Percentiles rank a stretch among this genome's conserved stretches.
These are phyloP conservation scores for Pseudocercospora musae DNA, from an alignment of 2,329 filamentous ascomycete species.

Conservation along the genomic window DNA sequence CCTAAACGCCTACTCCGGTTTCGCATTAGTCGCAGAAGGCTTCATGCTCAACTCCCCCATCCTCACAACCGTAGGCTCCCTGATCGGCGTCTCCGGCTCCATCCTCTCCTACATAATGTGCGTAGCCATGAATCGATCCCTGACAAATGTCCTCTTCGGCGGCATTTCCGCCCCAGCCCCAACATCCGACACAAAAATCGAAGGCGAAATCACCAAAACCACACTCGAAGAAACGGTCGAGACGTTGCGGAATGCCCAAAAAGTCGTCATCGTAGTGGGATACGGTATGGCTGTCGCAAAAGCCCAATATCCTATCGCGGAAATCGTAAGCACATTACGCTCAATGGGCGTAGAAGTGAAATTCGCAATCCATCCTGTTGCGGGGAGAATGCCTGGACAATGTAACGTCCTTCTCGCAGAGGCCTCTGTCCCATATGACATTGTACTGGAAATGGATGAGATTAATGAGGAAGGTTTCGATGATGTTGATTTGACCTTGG, in stretches of 20 bases:
- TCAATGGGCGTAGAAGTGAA: constrained; percentile 74
- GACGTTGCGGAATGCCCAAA: constrained; percentile 70
- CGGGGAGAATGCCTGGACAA: constrained; percentile 88
- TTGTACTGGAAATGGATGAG: constrained; percentile 92
- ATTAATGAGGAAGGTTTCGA: constrained; percentile 83
- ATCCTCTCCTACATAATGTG: constrained; percentile 87
- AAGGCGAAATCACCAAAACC: constrained; percentile 75
- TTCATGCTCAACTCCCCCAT: constrained; percentile 89
- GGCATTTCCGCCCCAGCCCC: constrained; percentile 66
- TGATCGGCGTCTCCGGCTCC: constrained; percentile 85
- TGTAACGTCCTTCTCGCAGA: constrained; percentile 89
- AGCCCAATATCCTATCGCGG: constrained; percentile 84
- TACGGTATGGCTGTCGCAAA: constrained; percentile 96
- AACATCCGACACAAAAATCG: constrained; percentile 65
- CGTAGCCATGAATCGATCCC: constrained; percentile 83
- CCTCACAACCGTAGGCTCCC: constrained; percentile 76
- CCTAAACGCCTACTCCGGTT: constrained; percentile 85
- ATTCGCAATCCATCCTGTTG: constrained; percentile 75
- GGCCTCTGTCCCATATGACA: constrained; percentile 84
- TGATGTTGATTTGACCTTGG: constrained; percentile 76
- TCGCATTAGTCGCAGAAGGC: constrained; percentile 83
- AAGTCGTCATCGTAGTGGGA: constrained; percentile 83
- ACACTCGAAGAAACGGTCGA: constrained; percentile 79
- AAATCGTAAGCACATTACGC: constrained; percentile 73
- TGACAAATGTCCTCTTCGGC: constrained; percentile 87